A percentile compares a stretch with the other conserved stretches of the same genome.
Evolutionary conservation across 1,139 yeast species (phyloP).

Genomic region (Pichiaceae sp.): DNA sequence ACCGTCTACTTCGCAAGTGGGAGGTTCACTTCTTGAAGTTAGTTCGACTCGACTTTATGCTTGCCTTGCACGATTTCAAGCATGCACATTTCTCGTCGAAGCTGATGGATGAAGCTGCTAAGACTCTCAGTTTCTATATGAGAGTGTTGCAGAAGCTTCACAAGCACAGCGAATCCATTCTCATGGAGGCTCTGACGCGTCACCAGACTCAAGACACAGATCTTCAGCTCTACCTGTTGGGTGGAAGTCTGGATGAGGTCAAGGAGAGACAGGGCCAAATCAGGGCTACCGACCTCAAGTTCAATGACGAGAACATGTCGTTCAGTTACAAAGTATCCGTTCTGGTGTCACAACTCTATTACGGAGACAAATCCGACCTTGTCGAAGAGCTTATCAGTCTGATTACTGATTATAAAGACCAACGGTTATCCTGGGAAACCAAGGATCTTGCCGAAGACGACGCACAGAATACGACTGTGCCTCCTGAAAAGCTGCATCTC

Average conservation of each 20-base stretch:
- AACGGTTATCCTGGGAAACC: constrained; percentile 14
- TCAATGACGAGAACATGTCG: constrained; percentile 11
- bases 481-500: constrained; percentile 1
- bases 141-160: constrained; percentile 46
- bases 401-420: constrained; percentile 10
- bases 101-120: constrained; percentile 48
- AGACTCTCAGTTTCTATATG: constrained; percentile 62
- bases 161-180: constrained; percentile 37
- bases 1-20: constrained; percentile 58
- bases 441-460: constrained; percentile 11
- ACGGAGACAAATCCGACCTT: constrained; percentile 13
- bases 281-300: constrained; percentile 8
- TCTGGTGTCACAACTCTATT: constrained; percentile 16
- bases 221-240: constrained; percentile 27
- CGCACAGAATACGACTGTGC: constrained; percentile 1
- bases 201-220: constrained; percentile 37
- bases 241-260: constrained; percentile 36
- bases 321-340: constrained; percentile 16
- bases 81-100: constrained; percentile 15
- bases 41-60: constrained; percentile 68
- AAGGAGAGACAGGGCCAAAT: constrained; percentile 4
- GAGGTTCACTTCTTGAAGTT: constrained; percentile 54
- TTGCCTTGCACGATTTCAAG: constrained; percentile 38
- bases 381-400: constrained; percentile 10
- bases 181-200: constrained; percentile 57